These are phyloP conservation scores for Furcasterigmium sp. DNA, from an alignment of 2,329 filamentous ascomycete species.

Conservation along the genomic window DNA sequence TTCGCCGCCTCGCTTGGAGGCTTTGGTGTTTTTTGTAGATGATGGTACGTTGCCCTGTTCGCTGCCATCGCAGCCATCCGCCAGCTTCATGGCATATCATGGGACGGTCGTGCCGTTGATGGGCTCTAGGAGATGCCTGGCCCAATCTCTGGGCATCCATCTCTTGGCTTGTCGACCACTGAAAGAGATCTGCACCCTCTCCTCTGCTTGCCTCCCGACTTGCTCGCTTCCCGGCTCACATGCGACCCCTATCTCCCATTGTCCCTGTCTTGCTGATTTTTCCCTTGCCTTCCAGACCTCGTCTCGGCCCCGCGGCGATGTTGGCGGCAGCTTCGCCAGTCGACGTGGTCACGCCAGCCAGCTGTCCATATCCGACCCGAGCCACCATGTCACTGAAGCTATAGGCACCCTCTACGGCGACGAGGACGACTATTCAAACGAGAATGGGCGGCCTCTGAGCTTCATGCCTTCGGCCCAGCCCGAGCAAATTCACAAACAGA, in stretches of 20 bases:
- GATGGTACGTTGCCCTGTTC: slow-evolving; percentile 37
- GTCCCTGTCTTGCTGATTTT: slow-evolving; percentile 13
- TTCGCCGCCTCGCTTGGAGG: slow-evolving; percentile 30
- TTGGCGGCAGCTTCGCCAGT: slow-evolving; percentile 50
- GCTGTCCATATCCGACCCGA: slow-evolving; percentile 75
- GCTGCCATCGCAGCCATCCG: slow-evolving; percentile 1
- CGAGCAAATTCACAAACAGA: slow-evolving; percentile 38
- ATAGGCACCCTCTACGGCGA: slow-evolving; percentile 89
- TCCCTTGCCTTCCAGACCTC: slow-evolving; percentile 41
- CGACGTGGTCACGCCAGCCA: slow-evolving; percentile 54
- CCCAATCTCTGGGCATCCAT: neutral
- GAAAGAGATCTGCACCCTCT: slow-evolving; percentile 3
- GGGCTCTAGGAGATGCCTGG: too few relatives aligned
- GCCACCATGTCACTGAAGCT: slow-evolving; percentile 89
- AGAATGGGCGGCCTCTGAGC: slow-evolving; percentile 60
- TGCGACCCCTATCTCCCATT: neutral
- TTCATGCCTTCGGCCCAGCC: slow-evolving; percentile 57
- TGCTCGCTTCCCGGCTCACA: neutral
- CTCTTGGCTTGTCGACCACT: neutral
- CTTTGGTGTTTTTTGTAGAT: slow-evolving; percentile 31
- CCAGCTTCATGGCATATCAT: too few relatives aligned
- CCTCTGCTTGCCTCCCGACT: neutral
- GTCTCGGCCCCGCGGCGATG: slow-evolving; percentile 49
- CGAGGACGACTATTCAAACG: slow-evolving; percentile 56
- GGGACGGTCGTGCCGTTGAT: too few relatives aligned